A percentile compares a stretch with the other conserved stretches of the same genome.
Conservation (phyloP, 768 basidiomycete genomes). For the Brasilioporus rufonigricans region DNA sequence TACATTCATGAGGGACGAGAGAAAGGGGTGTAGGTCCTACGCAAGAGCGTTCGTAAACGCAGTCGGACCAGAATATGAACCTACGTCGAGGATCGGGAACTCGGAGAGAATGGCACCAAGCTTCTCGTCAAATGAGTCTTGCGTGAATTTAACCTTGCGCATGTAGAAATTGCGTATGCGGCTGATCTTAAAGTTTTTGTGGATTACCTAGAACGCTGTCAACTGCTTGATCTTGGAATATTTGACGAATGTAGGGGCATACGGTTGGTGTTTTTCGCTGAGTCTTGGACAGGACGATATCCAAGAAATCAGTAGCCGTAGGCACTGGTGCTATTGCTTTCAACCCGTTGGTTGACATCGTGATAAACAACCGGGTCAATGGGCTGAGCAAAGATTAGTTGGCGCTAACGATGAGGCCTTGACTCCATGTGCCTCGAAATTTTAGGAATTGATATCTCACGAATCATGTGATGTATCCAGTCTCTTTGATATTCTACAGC, state of each 20-base stretch:
- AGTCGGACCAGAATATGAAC: constrained; percentile 30
- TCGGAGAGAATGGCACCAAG: constrained; percentile 89
- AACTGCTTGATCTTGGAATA: constrained; percentile 1
- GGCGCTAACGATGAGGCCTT: not conserved
- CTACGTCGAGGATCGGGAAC: constrained; percentile 95
- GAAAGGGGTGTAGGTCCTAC: constrained; percentile 92
- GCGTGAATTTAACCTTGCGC: constrained; percentile 99
- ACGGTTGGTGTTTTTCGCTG: constrained; percentile 98
- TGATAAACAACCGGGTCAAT: constrained; percentile 9
- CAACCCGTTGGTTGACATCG: constrained; percentile 82
- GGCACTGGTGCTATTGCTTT: constrained; percentile 99
- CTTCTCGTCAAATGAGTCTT: constrained; percentile 96
- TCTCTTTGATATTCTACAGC: constrained; percentile 20
- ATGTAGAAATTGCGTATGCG: constrained; percentile 98
- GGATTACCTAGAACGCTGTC: constrained; percentile 68
- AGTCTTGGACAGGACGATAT: constrained; percentile 91
- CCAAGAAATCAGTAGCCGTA: constrained; percentile 90
- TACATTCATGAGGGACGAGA: constrained; percentile 94
- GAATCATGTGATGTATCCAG: constrained; percentile 8
- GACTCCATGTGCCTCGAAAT: constrained; percentile 8
- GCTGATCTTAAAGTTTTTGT: constrained; percentile 99
- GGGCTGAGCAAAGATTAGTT: constrained; percentile 4
- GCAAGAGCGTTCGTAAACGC: constrained; percentile 4
- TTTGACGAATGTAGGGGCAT: constrained; percentile 2
- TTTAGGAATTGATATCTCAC: constrained; percentile 10